Percentiles rank a stretch among this genome's conserved stretches.
phyloP scores from a whole-genome alignment of 768 basidiomycete species.

The Sistotremastrum suecicum region DNA sequence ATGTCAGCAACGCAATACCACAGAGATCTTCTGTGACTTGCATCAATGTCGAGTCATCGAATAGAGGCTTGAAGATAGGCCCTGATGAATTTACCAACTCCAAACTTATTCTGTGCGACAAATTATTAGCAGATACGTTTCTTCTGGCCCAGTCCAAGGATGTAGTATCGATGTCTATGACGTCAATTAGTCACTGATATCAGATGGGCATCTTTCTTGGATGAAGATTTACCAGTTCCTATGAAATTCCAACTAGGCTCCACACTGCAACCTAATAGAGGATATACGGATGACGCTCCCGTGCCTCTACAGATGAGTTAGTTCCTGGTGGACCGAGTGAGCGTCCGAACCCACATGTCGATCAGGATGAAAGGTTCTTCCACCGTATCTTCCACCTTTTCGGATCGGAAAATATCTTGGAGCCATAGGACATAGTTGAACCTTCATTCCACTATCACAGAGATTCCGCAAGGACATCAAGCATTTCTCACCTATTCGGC shows the following conservation, averaged over 20 bases:
- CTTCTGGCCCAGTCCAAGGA: slow-evolving; percentile 42
- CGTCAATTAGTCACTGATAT: background rate
- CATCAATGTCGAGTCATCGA: slow-evolving; percentile 4
- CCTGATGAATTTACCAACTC: slow-evolving; percentile 21
- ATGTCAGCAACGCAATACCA: slow-evolving; percentile 3
- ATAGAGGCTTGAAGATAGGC: slow-evolving; percentile 33
- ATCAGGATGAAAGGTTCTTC: slow-evolving; percentile 30
- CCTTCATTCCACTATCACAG: slow-evolving; percentile 21
- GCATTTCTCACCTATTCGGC: slow-evolving; percentile 55
- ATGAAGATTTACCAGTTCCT: slow-evolving; percentile 43
- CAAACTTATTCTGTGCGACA: slow-evolving; percentile 38
- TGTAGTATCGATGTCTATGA: slow-evolving; percentile 51
- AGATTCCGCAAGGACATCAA: background rate
- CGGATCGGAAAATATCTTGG: slow-evolving; percentile 43
- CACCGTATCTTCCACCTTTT: slow-evolving; percentile 4
- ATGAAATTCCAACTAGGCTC: slow-evolving; percentile 42
- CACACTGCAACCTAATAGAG: slow-evolving; percentile 51
- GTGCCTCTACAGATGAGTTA: slow-evolving; percentile 47
- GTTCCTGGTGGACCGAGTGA: background rate
- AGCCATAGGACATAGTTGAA: slow-evolving; percentile 83
- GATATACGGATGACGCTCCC: slow-evolving; percentile 83
- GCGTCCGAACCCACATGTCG: slow-evolving; percentile 49
- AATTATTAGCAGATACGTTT: slow-evolving; percentile 45
- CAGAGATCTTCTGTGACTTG: background rate
- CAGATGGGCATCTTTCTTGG: background rate